Base-by-base conservation (phyloP, 805 yeast species). In the Lipomyces yamadae region DNA sequence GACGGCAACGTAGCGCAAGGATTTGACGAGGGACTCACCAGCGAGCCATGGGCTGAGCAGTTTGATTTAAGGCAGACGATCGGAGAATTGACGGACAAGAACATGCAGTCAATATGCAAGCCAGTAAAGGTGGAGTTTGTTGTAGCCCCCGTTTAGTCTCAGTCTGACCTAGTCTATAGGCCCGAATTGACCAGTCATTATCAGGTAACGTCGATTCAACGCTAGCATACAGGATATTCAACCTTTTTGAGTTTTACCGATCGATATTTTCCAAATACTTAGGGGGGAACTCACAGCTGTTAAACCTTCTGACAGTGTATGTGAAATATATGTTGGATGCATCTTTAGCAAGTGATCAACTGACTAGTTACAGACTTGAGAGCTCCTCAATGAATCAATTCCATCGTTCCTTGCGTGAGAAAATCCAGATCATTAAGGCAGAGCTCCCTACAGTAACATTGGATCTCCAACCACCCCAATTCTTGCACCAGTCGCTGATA, bases 401-500 rank as follows among this genome's bases (percentile, higher is more conserved):
- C 76, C 82, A 66, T 73, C 77, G 70, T 68, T 79, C 74, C 4
- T 73, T 84, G 37, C 79, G 81, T 10, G 76, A 77, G n/a, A 80
- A 79, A 59, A 72, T 82, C 45, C 54, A 72, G 7, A 35, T 59
- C n/a, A 69, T 75, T 30, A 78, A 79, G 18, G 69, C 77, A 74
- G 78, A 73, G 15, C 78, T 73, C 73, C 80, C 64, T 76, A 76
- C 50, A 67, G 82, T 18, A 76, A 75, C 56, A 61, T 83, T 82
- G 35, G 91, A 91, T 67, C 79, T 90, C 30, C 85, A 88, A 67
- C 87, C 96, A 3, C 97, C 98, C 0, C 96, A 90, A 67, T 93
- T 96, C 92, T 78, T 90, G 30, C 80, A 84, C 59, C 88, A 85
- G n/a, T 86, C 88, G 71, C 82, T 89, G 58, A 79, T 85, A 0